Conservation (phyloP, 1,139 yeast genomes). For the Yamadazyma aaseri region DNA sequence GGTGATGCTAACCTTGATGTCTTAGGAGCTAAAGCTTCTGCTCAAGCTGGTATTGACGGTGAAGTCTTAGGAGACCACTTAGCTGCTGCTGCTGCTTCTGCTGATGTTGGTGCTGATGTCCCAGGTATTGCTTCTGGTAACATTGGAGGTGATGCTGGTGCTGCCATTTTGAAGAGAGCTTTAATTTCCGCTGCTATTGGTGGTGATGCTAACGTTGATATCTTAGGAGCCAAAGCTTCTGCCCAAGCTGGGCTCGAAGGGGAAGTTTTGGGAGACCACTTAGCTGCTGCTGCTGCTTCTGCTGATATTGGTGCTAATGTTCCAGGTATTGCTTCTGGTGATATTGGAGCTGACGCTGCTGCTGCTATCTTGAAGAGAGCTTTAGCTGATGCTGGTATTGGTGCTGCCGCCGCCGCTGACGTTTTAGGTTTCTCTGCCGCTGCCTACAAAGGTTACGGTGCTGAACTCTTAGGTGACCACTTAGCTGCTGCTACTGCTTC, state of each 20-base stretch:
- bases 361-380: slow-evolving; percentile 12
- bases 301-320: slow-evolving; percentile 11
- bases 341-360: slow-evolving; percentile 12
- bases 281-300: slow-evolving; percentile 14
- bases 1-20: slow-evolving; percentile 14
- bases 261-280: slow-evolving; percentile 13
- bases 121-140: slow-evolving; percentile 10
- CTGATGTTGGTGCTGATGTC: slow-evolving; percentile 9
- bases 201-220: slow-evolving; percentile 7
- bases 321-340: slow-evolving; percentile 11
- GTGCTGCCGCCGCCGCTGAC: slow-evolving; percentile 8
- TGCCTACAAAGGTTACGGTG: slow-evolving; percentile 11
- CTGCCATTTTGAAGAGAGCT: slow-evolving; percentile 12
- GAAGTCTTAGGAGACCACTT: slow-evolving; percentile 12
- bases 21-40: slow-evolving; percentile 10
- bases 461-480: slow-evolving; percentile 13
- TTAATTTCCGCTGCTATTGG: slow-evolving; percentile 13
- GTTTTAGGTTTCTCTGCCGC: slow-evolving; percentile 10
- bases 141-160: slow-evolving; percentile 10
- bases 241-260: slow-evolving; percentile 13
- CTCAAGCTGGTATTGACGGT: slow-evolving; percentile 10
- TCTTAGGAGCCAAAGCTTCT: slow-evolving; percentile 12
- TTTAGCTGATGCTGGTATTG: slow-evolving; percentile 12
- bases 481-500: slow-evolving; percentile 14
- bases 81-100: slow-evolving; percentile 12